Evolutionary conservation across 176 grass and related monocot species (phyloP), one percentile per base, ranked within the genome.

Genomic region (Ensete ventricosum): DNA sequence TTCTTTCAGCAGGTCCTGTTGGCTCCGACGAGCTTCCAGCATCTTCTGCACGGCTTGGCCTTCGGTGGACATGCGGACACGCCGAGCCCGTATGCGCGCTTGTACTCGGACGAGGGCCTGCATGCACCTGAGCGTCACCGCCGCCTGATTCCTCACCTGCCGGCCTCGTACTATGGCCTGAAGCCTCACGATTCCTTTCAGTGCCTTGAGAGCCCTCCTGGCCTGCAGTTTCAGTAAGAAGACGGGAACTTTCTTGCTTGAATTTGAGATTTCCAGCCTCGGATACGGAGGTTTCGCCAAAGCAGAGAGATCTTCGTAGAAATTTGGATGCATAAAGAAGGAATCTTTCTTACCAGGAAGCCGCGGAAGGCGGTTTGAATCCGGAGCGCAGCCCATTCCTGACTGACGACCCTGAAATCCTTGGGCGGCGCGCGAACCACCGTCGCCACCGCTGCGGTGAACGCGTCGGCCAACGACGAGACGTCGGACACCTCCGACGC

Each of bases 31-130:
- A 19, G 86, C 82, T 50, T 91, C 74, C 24, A 98, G 64, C 43
- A 93, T 78, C 82, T 85, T 82, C 87, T 94, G 95, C 59, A 98
- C 95, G 10, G 90, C 95, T 80, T 87, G 95, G 6, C 95, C 95
- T 43, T 98, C 90, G 22, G 88, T 87, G 27, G 95, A 98, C 86
- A 98, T 83, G 29, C 95, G 86, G 62, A 98, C 95, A 16, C 88
- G 88, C 65, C 88, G 78, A 0, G 95, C 90, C n/a, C 95, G 79
- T 74, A 98, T 90, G 78, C 82, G 90, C 23, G 95, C 95, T 78
- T 98, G 95, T 51, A 98, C 95, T 27, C 95, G 77, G n/a, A 98
- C 95, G 50, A 98, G 84, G 17, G 95, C 95, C 88, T 98, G 95
- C 95, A 98, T 94, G 78, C 95, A 98, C 54, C 90, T 86, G 9